These are phyloP conservation scores for Neurospora hispaniola DNA, from an alignment of 495 filamentous ascomycete species.

Conservation along the genomic window DNA sequence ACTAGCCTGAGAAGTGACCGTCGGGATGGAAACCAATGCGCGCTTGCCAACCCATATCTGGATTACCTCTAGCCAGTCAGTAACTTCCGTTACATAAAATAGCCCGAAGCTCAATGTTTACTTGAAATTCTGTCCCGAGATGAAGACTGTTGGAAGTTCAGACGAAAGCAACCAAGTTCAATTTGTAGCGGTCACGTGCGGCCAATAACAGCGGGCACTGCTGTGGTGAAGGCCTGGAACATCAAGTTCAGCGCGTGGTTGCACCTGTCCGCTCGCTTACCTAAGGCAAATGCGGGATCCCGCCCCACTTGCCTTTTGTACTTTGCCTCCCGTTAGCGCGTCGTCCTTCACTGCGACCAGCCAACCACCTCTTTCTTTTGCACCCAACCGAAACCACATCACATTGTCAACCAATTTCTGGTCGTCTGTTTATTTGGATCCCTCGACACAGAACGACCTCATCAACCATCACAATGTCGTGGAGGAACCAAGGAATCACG, in stretches of 20 bases:
- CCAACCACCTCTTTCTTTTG: not conserved
- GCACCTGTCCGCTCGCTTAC: not conserved
- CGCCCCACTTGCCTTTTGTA: not conserved
- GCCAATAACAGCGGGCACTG: not conserved
- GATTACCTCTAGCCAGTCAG: not conserved
- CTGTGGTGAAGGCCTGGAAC: not conserved
- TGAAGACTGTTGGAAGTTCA: not conserved
- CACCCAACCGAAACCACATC: not conserved
- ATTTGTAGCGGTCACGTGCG: not conserved
- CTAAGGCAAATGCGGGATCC: not conserved
- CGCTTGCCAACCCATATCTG: not conserved
- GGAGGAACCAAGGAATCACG: conserved; percentile 92
- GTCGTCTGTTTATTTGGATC: not conserved
- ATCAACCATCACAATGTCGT: conserved; percentile 52
- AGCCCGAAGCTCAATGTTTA: not conserved
- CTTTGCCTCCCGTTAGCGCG: conserved; percentile 11
- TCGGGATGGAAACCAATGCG: not conserved
- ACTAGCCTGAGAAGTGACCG: not conserved
- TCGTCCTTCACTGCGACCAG: not conserved
- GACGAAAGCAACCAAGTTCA: not conserved
- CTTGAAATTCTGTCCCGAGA: not conserved
- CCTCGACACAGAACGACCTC: not conserved
- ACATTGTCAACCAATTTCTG: not conserved
- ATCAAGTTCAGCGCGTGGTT: not conserved
- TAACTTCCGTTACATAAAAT: not conserved